phyloP scores from a whole-genome alignment of 257 asterid genomes.

The Solanum megistacrolobum region DNA sequence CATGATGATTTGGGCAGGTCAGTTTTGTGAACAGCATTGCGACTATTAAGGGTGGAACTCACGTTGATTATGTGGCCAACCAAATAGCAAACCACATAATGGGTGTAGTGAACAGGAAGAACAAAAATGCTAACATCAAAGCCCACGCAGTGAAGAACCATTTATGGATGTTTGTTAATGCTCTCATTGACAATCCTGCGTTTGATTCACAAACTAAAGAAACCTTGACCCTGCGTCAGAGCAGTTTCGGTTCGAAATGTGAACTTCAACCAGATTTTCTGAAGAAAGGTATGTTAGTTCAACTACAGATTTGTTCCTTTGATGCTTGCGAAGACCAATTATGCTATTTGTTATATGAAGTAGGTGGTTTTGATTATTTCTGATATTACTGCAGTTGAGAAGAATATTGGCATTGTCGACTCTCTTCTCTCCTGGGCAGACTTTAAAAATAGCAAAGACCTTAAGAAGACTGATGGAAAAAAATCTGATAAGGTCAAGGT shows the following conservation, averaged over 20 bases:
- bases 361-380: not conserved
- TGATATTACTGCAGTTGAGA: conserved; percentile 48
- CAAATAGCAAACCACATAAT: conserved; percentile 76
- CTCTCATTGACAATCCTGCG: conserved; percentile 97
- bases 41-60: conserved; percentile 98
- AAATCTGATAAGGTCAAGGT: conserved; percentile 54
- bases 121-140: conserved; percentile 58
- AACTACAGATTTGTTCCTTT: not conserved
- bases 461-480: conserved; percentile 89
- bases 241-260: conserved; percentile 90
- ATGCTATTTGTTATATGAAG: not conserved
- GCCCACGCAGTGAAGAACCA: conserved; percentile 80
- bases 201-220: conserved; percentile 99
- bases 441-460: conserved; percentile 79
- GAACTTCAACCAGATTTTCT: conserved; percentile 69
- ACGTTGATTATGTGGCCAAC: conserved; percentile 82
- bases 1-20: conserved; percentile 37
- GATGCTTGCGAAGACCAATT: not conserved
- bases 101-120: conserved; percentile 64
- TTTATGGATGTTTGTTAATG: conserved; percentile 95
- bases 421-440: conserved; percentile 90
- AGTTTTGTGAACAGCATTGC: conserved; percentile 91
- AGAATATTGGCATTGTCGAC: conserved; percentile 70
- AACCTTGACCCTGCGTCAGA: conserved; percentile 77
- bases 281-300: conserved; percentile 48